These are phyloP conservation scores for Suhomyces chickasaworum DNA, from an alignment of 1,139 yeast genomes.

Conservation along the genomic window DNA sequence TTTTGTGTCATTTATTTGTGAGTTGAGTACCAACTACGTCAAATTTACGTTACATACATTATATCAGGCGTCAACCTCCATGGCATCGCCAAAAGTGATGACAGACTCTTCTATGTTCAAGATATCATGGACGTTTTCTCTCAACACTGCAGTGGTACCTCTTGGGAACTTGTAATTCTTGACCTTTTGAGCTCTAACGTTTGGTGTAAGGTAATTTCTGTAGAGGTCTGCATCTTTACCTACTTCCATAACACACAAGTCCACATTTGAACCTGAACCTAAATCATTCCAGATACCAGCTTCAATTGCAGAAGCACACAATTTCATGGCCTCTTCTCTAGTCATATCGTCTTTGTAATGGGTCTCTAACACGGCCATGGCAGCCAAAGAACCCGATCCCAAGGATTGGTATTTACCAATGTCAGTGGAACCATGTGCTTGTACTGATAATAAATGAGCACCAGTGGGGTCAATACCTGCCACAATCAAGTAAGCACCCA, in stretches of 20 bases:
- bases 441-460: slow-evolving; percentile 86
- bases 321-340: slow-evolving; percentile 83
- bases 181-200: slow-evolving; percentile 79
- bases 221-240: slow-evolving; percentile 83
- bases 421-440: slow-evolving; percentile 98
- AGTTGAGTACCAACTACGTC: neutral
- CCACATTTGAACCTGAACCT: slow-evolving; percentile 98
- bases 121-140: slow-evolving; percentile 61
- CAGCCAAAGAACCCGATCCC: slow-evolving; percentile 98
- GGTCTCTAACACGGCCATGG: slow-evolving; percentile 95
- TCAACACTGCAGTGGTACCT: slow-evolving; percentile 88
- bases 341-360: slow-evolving; percentile 79
- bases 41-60: slow-evolving; percentile 4
- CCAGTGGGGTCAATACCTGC: slow-evolving; percentile 98
- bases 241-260: slow-evolving; percentile 91
- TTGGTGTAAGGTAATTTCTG: slow-evolving; percentile 90
- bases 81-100: slow-evolving; percentile 51
- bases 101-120: slow-evolving; percentile 74
- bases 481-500: slow-evolving; percentile 94
- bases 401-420: slow-evolving; percentile 89
- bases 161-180: slow-evolving; percentile 79
- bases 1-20: slow-evolving; percentile 9
- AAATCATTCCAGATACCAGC: slow-evolving; percentile 99
- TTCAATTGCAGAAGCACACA: slow-evolving; percentile 91
- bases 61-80: slow-evolving; percentile 72